phyloP scores from a whole-genome alignment of 306 rosid genomes.

The Macrotyloma uniflorum region DNA sequence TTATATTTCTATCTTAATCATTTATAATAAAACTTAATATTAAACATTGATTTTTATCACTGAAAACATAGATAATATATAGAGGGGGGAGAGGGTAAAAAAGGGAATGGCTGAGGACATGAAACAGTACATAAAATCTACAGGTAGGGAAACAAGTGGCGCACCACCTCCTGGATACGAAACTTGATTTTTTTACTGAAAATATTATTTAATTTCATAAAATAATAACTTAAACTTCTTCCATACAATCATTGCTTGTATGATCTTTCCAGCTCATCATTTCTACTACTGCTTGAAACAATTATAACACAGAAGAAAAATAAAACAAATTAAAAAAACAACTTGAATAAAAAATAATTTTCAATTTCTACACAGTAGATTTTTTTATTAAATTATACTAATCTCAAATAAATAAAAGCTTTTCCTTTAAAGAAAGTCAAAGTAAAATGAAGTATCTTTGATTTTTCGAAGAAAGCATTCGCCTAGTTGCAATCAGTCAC shows the following conservation, averaged over 20 bases:
- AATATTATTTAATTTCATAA: background rate
- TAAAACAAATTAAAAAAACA: background rate
- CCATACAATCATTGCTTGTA: background rate
- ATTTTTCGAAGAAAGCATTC: background rate
- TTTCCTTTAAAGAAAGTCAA: background rate
- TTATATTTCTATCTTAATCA: no score
- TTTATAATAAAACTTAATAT: background rate
- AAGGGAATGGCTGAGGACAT: background rate
- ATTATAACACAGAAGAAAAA: background rate
- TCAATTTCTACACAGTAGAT: no score
- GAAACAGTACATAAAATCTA: background rate
- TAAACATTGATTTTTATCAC: no score
- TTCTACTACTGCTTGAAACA: background rate
- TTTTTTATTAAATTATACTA: no score
- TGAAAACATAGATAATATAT: no score
- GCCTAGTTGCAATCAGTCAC: constrained; percentile 17
- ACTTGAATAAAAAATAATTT: no score
- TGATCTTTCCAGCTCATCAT: background rate
- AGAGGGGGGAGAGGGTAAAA: no score
- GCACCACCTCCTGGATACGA: background rate
- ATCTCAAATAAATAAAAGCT: background rate
- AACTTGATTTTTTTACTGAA: background rate
- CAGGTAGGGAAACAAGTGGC: background rate
- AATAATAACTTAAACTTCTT: background rate
- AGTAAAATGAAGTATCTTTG: background rate